These are phyloP conservation scores for Micractinium sp. DNA, from an alignment of 139 green algal genomes.

Conservation along the genomic window DNA sequence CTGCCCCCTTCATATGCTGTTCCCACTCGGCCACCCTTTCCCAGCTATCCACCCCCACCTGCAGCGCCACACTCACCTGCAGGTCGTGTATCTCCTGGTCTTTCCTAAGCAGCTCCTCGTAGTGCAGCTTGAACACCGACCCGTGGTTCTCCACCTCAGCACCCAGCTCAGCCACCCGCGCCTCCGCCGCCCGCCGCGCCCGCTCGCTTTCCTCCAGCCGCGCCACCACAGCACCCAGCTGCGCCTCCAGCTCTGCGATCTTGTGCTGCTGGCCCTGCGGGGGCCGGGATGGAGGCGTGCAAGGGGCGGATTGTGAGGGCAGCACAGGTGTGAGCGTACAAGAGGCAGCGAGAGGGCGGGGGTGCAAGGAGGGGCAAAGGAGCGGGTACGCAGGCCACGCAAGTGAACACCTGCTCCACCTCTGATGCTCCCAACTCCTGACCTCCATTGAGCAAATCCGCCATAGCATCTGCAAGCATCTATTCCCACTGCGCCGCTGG, in stretches of 20 bases:
- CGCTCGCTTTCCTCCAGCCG: constrained; percentile 31
- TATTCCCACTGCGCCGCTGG: neutral
- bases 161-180: neutral
- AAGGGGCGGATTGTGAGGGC: neutral
- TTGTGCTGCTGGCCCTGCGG: constrained; percentile 36
- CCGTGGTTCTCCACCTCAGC: constrained; percentile 30
- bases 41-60: neutral
- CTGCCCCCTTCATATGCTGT: neutral
- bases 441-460: too few species aligned
- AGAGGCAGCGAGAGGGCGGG: neutral
- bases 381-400: neutral
- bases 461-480: too few species aligned
- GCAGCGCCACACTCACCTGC: neutral
- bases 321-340: neutral
- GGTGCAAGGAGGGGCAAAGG: neutral
- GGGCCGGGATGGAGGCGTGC: too few species aligned
- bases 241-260: constrained; percentile 27
- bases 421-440: too few species aligned
- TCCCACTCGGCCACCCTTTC: neutral
- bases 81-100: constrained; percentile 28
- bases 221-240: neutral
- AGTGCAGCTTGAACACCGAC: constrained; percentile 37
- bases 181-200: constrained; percentile 5
- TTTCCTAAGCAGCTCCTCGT: constrained; percentile 30
- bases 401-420: too few species aligned